A percentile compares a stretch with the other conserved stretches of the same genome.
phyloP scores from a whole-genome alignment of 805 yeast genomes.

The Yarrowia sp. region DNA sequence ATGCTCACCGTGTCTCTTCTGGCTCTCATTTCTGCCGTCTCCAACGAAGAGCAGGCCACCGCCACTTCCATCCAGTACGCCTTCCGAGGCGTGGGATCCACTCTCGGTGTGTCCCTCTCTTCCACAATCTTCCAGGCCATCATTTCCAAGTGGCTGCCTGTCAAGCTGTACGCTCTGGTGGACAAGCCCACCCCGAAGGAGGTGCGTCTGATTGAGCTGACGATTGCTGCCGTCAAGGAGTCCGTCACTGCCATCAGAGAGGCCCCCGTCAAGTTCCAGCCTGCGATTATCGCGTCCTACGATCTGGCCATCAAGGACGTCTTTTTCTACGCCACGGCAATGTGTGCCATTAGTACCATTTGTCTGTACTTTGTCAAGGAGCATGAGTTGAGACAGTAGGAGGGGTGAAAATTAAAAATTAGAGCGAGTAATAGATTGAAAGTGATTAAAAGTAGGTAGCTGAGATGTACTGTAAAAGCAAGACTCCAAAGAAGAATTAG shows the following conservation, averaged over 20 bases:
- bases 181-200: conserved; percentile 20
- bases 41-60: conserved; percentile 73
- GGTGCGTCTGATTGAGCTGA: conserved; percentile 5
- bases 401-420: background rate
- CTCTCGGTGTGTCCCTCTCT: conserved; percentile 76
- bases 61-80: conserved; percentile 91
- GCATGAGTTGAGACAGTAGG: conserved; percentile 21
- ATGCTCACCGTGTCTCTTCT: conserved; percentile 73
- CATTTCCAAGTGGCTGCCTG: conserved; percentile 49
- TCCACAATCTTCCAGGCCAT: conserved; percentile 68
- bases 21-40: conserved; percentile 79
- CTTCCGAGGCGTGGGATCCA: conserved; percentile 85
- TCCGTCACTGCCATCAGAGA: conserved; percentile 59
- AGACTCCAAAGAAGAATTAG: background rate
- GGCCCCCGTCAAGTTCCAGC: conserved; percentile 57
- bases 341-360: conserved; percentile 32
- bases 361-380: conserved; percentile 33
- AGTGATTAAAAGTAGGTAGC: background rate
- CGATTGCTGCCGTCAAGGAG: conserved; percentile 55
- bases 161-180: conserved; percentile 14
- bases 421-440: background rate
- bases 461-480: background rate
- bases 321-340: conserved; percentile 52
- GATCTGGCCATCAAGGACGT: conserved; percentile 59
- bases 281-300: conserved; percentile 56